Conservation (phyloP, 2,329 filamentous ascomycete species). For the Arthrinium phaeospermum region DNA sequence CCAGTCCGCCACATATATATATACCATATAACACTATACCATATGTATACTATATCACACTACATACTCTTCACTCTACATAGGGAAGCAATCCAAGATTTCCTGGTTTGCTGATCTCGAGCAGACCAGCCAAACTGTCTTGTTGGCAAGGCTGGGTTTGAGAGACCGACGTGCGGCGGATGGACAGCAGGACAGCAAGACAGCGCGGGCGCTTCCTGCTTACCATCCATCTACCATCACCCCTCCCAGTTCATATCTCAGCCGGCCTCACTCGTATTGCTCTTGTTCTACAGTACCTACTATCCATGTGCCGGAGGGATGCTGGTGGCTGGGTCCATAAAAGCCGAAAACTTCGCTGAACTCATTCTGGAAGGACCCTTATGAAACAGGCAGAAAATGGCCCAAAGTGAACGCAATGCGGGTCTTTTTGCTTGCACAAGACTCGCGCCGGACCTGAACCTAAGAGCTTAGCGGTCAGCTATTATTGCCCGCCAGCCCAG, state of each 20-base stretch:
- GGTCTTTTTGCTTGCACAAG: neutral
- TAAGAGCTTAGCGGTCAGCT: constrained; percentile 11
- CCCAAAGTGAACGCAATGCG: neutral
- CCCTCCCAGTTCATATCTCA: too few relatives aligned
- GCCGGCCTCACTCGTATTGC: neutral
- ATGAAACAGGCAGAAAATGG: neutral
- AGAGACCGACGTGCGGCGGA: neutral
- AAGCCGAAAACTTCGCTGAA: constrained; percentile 14
- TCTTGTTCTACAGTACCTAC: neutral
- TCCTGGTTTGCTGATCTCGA: too few relatives aligned
- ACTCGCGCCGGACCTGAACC: neutral
- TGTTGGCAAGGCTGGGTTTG: neutral
- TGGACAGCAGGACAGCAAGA: too few relatives aligned
- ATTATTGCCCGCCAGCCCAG: neutral
- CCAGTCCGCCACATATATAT: neutral
- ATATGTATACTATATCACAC: too few relatives aligned
- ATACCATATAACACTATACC: neutral
- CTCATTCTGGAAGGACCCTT: constrained; percentile 14
- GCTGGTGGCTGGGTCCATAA: neutral
- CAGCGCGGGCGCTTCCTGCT: neutral
- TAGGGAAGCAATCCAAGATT: too few relatives aligned
- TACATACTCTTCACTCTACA: too few relatives aligned
- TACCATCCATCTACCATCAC: too few relatives aligned
- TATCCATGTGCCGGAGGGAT: neutral
- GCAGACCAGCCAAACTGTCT: neutral